Evolutionary conservation across 2,329 filamentous ascomycete genomes (phyloP).

Genomic region (Fusarium burgessii): DNA sequence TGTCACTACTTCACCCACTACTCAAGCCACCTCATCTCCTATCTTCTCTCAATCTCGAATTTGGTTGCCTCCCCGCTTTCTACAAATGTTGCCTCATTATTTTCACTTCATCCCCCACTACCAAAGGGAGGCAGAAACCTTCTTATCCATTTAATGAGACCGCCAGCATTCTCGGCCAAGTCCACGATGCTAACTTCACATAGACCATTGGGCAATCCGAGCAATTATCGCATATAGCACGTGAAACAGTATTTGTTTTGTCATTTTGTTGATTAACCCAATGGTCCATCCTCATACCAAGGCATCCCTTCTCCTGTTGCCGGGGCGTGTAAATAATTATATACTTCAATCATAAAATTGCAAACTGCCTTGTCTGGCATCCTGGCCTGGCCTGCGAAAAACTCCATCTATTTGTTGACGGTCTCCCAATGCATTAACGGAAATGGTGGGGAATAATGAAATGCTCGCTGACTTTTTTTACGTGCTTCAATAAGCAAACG

Average conservation of each 20-base stretch:
- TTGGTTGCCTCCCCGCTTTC: conserved; percentile 21
- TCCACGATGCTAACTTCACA: neutral
- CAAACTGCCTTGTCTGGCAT: conserved; percentile 40
- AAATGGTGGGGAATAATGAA: conserved; percentile 26
- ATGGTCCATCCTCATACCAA: conserved; percentile 7
- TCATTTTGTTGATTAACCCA: conserved; percentile 34
- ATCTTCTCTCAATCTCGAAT: neutral
- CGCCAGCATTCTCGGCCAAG: conserved; percentile 15
- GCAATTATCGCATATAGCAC: neutral
- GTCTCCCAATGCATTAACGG: conserved; percentile 27
- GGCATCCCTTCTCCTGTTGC: conserved; percentile 23
- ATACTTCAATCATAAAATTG: conserved; percentile 42
- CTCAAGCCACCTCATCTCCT: conserved; percentile 37
- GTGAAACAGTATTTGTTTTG: conserved; percentile 24
- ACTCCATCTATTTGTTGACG: conserved; percentile 33
- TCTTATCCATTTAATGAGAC: neutral
- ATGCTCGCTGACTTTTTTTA: conserved; percentile 44
- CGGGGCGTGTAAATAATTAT: conserved; percentile 38
- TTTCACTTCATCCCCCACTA: conserved; percentile 20
- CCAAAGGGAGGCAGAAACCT: conserved; percentile 34
- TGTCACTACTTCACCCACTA: neutral
- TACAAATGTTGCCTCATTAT: conserved; percentile 26
- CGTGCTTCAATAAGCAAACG: conserved; percentile 40
- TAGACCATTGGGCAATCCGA: neutral
- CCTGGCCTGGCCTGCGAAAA: conserved; percentile 37